Conservation (phyloP, 1,284 basidiomycete species). For the Marasmius tenuissimus region DNA sequence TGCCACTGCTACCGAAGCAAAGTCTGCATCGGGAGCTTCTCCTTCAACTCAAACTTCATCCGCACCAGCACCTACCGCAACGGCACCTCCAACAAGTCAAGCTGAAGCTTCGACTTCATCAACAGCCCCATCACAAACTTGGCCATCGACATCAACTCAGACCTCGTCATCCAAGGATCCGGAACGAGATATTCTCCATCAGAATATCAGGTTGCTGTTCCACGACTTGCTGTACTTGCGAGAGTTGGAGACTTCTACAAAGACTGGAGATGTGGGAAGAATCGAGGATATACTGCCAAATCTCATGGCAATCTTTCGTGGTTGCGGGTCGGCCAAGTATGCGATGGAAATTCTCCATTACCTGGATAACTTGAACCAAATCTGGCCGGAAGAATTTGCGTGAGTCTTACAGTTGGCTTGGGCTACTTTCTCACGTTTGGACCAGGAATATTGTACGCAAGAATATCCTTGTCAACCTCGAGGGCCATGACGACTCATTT, state of each 20-base stretch:
- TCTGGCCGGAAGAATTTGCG: conserved; percentile 26
- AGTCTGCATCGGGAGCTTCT: too few relatives aligned
- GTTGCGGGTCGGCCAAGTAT: conserved; percentile 30
- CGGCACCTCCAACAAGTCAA: too few relatives aligned
- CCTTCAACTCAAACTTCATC: too few relatives aligned
- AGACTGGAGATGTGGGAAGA: conserved; percentile 26
- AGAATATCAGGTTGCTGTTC: conserved; percentile 21
- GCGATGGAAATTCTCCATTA: conserved; percentile 26
- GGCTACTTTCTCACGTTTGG: neutral
- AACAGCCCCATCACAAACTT: too few relatives aligned
- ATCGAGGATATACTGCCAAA: conserved; percentile 28
- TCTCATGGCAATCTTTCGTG: conserved; percentile 26
- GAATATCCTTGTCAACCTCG: conserved; percentile 23
- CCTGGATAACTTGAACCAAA: conserved; percentile 24
- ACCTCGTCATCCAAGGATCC: neutral
- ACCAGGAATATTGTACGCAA: conserved; percentile 26
- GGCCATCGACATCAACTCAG: neutral
- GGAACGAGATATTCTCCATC: conserved; percentile 12
- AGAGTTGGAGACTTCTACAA: conserved; percentile 22
- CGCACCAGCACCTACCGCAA: too few relatives aligned
- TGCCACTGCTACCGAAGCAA: too few relatives aligned
- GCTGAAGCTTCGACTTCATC: too few relatives aligned
- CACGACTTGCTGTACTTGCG: conserved; percentile 24
- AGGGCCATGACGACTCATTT: conserved; percentile 17
- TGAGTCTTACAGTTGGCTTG: too few relatives aligned